Base-by-base conservation (phyloP, 2,329 filamentous ascomycete species). In the Verticillium dahliae region DNA sequence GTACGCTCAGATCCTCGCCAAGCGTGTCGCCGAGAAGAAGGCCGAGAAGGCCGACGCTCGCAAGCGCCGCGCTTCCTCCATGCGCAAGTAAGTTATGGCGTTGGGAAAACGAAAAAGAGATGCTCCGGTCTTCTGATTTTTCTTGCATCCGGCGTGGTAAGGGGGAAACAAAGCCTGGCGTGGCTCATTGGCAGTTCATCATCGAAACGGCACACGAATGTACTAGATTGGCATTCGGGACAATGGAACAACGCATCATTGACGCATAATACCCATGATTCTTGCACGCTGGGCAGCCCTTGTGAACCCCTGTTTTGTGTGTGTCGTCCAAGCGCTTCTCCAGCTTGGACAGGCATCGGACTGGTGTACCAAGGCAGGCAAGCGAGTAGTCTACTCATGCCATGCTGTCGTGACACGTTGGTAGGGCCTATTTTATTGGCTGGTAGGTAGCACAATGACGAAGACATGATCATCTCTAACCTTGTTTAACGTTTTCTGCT, bases 1-100 rank as follows among this genome's bases (percentile, higher is more conserved):
- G 84, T 99, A 99, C 82, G 89, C 93, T 73, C 88, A 94, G 82
- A 81, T 98, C 80, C 87, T 99, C 68, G 92, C 95, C 84, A 96
- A 95, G 90, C 95, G 95, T 84, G 91, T 98, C 75, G 85, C 88
- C 77, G 95, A 99, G 85, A 90, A 92, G 85, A 97, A 97, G 88
- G 85, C 90, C 77, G 89, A 90, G 82, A 94, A 95, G 85, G 89
- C 88, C 73, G 94, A 98, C 83, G 84, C 90, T 80, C 91, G 92
- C 85, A 98, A 98, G 92, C 89, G 95, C 79, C 88, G 95, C 78
- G 94, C 94, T 73, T 96, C 91, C 79, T 97, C 94, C 75, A 92
- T 96, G 89, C 88, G 85, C 85, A 94, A 94, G 84, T 92, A 91
- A 82, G 84, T 75, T 62, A 69, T 68, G 69, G 70, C 54, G 54